phyloP scores from a whole-genome alignment of 2,329 filamentous ascomycete species.

The Pseudogymnoascus sp. region DNA sequence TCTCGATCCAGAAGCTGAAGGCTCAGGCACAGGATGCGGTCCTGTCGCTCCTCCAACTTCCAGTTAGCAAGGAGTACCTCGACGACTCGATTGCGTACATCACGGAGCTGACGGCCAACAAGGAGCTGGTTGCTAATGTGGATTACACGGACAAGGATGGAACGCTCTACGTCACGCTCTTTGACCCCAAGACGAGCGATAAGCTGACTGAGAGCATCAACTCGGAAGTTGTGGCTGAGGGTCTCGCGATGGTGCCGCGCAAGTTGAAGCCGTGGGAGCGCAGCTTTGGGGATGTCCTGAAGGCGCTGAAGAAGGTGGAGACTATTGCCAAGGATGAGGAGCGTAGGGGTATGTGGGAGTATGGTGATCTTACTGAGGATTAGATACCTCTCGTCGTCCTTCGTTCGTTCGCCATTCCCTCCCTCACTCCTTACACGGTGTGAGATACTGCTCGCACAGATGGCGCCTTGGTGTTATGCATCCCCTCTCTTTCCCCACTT shows the following conservation, averaged over 20 bases:
- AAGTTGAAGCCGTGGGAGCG: conserved; percentile 92
- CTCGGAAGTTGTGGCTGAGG: conserved; percentile 74
- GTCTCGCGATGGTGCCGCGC: conserved; percentile 81
- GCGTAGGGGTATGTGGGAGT: conserved; percentile 92
- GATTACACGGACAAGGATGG: conserved; percentile 81
- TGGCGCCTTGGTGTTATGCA: neutral
- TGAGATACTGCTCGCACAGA: neutral
- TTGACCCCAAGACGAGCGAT: conserved; percentile 62
- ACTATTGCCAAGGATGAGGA: conserved; percentile 69
- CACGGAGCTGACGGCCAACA: conserved; percentile 64
- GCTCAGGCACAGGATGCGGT: conserved; percentile 81
- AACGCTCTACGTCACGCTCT: conserved; percentile 77
- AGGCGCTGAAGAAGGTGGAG: conserved; percentile 66
- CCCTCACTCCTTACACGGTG: neutral
- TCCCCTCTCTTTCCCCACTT: neutral
- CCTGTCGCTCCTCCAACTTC: conserved; percentile 84
- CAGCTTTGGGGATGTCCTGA: conserved; percentile 63
- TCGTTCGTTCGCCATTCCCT: neutral
- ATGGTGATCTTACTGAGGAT: conserved; percentile 91
- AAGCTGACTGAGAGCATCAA: conserved; percentile 75
- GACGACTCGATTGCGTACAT: conserved; percentile 71
- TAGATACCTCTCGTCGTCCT: conserved; percentile 32
- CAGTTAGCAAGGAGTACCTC: conserved; percentile 74
- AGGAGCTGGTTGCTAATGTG: conserved; percentile 80
- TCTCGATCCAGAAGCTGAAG: conserved; percentile 73